A percentile compares a stretch with the other conserved stretches of the same genome.
These are phyloP conservation scores for Stylosanthes scabra DNA, from an alignment of 331 rosid genomes.

Conservation along the genomic window DNA sequence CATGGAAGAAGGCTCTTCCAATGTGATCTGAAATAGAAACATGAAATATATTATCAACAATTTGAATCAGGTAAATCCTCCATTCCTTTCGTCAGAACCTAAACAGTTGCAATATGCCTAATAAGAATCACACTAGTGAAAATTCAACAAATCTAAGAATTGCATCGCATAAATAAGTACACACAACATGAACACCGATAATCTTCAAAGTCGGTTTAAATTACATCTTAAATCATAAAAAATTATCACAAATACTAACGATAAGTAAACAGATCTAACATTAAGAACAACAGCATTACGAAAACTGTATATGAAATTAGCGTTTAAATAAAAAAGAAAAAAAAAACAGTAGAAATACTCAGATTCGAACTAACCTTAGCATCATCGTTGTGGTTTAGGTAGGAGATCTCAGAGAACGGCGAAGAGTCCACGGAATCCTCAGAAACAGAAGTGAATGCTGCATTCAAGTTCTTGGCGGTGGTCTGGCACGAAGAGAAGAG, in stretches of 20 bases:
- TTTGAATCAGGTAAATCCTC: constrained; percentile 9
- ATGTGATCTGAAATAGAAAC: constrained; percentile 45
- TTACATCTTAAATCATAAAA: neutral
- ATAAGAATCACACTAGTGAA: constrained; percentile 2
- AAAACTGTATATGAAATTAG: neutral
- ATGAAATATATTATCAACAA: neutral
- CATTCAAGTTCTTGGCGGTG: constrained; percentile 52
- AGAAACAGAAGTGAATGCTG: constrained; percentile 45
- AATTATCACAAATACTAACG: neutral
- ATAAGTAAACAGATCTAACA: neutral
- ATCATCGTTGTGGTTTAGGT: constrained; percentile 27
- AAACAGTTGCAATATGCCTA: constrained; percentile 10
- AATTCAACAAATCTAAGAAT: neutral
- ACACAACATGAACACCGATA: neutral
- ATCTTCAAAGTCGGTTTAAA: neutral
- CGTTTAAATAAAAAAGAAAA: too few species aligned
- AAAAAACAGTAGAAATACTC: neutral
- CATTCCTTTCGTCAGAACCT: constrained; percentile 12
- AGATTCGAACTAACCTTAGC: constrained; percentile 23
- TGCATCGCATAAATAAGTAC: neutral
- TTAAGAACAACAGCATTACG: neutral
- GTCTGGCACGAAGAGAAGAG: constrained; percentile 43
- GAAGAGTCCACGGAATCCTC: constrained; percentile 40
- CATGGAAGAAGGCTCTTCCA: constrained; percentile 42
- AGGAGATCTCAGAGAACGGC: constrained; percentile 40